Base-by-base conservation (phyloP, 108 stramenopile genomes). In the Cyclotella sp. region DNA sequence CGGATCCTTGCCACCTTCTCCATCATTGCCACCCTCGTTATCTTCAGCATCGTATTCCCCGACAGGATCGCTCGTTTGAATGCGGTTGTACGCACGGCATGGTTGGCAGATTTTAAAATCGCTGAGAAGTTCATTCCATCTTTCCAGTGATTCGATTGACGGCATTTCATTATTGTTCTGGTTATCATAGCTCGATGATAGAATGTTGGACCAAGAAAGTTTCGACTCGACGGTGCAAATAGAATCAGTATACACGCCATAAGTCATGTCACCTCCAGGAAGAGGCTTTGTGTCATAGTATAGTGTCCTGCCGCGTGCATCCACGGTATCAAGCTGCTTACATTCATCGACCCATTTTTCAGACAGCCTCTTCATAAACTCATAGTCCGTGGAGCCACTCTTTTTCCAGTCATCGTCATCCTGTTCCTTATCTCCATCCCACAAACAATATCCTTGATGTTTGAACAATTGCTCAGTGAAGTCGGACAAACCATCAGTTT, bases 81-180 rank as follows among this genome's bases (percentile, higher is more conserved):
- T 42, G 39, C 83, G 40, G 40, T 88, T 78, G 60, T 85, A 70
- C 34, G 88, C 85, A 13, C 86, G 78, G 58, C 88, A 89, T 15
- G 88, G 88, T 41, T 89, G 88, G 61, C 88, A 89, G 6, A 68
- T 69, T 15, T 64, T 76, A 22, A 49, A 68, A 34, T 68, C 67
- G 16, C 67, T 47, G 45, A 58, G 85, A 43, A 76, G 60, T 22
- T 73, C 79, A 34, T 84, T 60, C 85, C 87, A 88, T 34, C 46
- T 24, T 14, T 76, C 81, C 68, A 78, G 16, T 26, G 70, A 54
- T 0, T 16, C 40, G 8, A 57, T 54, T 3, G 67, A 68, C 13
- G 67, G 67, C 45, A 68, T 16, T 5, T 46, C 47, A 30, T 68
- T 22, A 16, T 47, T 72, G 15, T 47, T 9, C 42, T 85, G 68